phyloP scores from a whole-genome alignment of 768 basidiomycete species.

The Leccinum fibrillosum region DNA sequence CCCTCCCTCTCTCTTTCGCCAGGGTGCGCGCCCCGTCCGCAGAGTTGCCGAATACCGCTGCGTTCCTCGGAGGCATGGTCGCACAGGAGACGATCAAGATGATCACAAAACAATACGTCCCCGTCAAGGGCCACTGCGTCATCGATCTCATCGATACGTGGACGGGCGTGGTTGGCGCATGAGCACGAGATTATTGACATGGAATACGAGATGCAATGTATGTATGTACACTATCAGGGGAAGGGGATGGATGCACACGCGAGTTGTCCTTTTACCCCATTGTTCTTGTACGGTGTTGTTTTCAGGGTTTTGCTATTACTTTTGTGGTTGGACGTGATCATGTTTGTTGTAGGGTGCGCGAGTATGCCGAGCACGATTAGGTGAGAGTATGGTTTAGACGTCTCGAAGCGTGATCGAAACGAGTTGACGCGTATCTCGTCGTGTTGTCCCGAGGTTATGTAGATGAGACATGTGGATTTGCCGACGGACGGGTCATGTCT shows the following conservation, averaged over 20 bases:
- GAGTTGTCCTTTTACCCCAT: background rate
- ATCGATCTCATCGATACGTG: constrained; percentile 81
- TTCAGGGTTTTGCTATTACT: background rate
- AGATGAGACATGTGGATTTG: no score
- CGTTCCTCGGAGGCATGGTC: constrained; percentile 88
- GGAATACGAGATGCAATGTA: background rate
- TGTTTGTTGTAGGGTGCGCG: constrained; percentile 8
- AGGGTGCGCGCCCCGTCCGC: constrained; percentile 79
- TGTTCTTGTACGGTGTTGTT: background rate
- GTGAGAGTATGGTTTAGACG: background rate
- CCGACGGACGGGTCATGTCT: background rate
- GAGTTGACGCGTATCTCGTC: constrained; percentile 5
- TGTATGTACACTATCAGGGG: background rate
- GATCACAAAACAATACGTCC: constrained; percentile 93
- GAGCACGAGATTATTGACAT: background rate
- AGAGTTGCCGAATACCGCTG: constrained; percentile 91
- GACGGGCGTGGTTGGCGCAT: constrained; percentile 53
- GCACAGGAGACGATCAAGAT: constrained; percentile 98
- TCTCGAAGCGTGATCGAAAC: background rate
- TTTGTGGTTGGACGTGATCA: constrained; percentile 3
- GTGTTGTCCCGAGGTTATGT: background rate
- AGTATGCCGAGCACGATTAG: background rate
- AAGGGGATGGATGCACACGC: background rate
- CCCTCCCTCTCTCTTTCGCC: no score
- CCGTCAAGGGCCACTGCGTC: constrained; percentile 80